phyloP scores from a whole-genome alignment of 306 rosid species.

The Dryas alaskensis region DNA sequence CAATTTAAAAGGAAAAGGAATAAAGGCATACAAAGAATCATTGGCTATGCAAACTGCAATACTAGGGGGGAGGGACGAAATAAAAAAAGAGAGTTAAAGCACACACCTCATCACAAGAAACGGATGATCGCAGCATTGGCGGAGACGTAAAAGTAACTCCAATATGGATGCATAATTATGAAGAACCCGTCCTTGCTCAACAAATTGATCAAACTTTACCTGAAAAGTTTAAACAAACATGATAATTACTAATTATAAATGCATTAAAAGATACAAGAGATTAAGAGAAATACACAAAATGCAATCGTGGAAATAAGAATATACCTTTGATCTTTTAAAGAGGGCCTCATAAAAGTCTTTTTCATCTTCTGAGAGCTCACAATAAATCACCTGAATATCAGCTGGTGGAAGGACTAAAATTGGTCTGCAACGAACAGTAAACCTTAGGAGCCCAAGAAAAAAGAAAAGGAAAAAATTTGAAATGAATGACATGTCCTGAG shows the following conservation, averaged over 20 bases:
- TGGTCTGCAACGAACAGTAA: constrained; percentile 60
- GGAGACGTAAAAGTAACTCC: constrained; percentile 95
- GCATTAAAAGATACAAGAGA: neutral
- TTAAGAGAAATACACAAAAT: neutral
- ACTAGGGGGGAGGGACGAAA: neutral
- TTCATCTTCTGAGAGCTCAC: constrained; percentile 89
- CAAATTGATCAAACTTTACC: constrained; percentile 94
- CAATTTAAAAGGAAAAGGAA: neutral
- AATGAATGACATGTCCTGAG: constrained; percentile 18
- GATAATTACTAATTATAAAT: neutral
- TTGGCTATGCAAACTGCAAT: neutral
- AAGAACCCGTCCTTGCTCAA: constrained; percentile 98
- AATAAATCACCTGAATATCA: constrained; percentile 75
- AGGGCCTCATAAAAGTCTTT: constrained; percentile 89
- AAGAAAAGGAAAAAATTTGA: constrained; percentile 19
- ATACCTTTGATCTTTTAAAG: constrained; percentile 86
- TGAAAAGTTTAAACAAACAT: constrained; percentile 28
- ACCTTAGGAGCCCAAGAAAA: constrained; percentile 24
- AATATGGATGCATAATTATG: constrained; percentile 96
- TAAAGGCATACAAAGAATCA: neutral
- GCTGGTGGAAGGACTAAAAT: constrained; percentile 96
- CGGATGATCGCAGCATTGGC: constrained; percentile 97
- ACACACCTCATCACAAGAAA: constrained; percentile 95
- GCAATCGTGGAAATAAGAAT: neutral
- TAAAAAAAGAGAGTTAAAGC: neutral